These are phyloP conservation scores for Parmales sp. DNA, from an alignment of 108 stramenopile species.

Conservation along the genomic window DNA sequence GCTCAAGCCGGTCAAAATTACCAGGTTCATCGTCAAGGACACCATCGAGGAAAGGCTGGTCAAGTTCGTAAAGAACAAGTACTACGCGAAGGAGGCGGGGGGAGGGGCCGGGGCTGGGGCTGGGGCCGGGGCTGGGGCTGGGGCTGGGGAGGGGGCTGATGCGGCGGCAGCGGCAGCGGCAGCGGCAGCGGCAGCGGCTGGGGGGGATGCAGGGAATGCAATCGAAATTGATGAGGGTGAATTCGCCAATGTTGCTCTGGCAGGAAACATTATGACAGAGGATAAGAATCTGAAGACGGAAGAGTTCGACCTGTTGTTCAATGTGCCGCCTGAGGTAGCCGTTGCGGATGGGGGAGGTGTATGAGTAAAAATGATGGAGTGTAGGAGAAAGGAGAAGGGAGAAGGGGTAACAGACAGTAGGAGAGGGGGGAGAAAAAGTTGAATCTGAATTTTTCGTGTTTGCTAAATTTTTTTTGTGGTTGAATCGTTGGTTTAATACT, in stretches of 20 bases:
- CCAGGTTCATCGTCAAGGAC: background rate
- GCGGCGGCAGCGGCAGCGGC: background rate
- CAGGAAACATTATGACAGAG: background rate
- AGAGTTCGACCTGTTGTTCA: background rate
- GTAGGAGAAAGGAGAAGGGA: too few relatives aligned
- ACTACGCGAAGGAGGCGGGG: background rate
- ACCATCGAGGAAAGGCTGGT: constrained; percentile 9
- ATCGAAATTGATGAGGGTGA: background rate
- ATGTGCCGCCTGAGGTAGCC: too few relatives aligned
- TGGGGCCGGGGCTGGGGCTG: background rate
- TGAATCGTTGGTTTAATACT: too few relatives aligned
- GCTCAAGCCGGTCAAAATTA: constrained; percentile 1
- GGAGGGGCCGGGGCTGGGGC: background rate
- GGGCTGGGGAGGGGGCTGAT: background rate
- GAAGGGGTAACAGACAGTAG: too few relatives aligned
- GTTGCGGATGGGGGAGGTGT: too few relatives aligned
- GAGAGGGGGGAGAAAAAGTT: too few relatives aligned
- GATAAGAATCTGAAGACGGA: background rate
- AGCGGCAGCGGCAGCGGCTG: background rate
- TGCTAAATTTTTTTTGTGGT: too few relatives aligned
- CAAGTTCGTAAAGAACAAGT: background rate
- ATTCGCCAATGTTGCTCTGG: background rate
- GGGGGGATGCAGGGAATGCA: background rate
- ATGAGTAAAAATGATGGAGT: too few relatives aligned
- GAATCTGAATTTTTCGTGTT: too few relatives aligned